Percentiles rank a stretch among this genome's conserved stretches.
phyloP scores from a whole-genome alignment of 257 asterid genomes.

The Vinca minor region DNA sequence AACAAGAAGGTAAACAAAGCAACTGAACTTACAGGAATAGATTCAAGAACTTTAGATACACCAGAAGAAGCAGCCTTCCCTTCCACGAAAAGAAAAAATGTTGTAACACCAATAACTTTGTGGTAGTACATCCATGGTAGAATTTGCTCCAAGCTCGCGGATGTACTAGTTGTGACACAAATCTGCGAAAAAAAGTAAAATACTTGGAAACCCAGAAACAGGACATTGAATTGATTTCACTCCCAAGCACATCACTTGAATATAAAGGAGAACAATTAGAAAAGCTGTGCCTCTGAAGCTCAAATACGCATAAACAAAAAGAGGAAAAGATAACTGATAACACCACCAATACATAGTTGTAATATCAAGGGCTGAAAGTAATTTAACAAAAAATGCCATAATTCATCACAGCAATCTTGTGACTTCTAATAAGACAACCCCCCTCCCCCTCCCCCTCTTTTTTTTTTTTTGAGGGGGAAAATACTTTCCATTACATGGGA shows the following conservation, averaged over 20 bases:
- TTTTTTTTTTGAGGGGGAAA: too few relatives aligned
- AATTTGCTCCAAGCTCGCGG: conserved; percentile 55
- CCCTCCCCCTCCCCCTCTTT: too few relatives aligned
- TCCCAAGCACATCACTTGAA: background rate
- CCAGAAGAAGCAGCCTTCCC: conserved; percentile 43
- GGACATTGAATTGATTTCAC: background rate
- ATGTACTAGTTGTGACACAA: conserved; percentile 52
- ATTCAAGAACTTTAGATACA: conserved; percentile 39
- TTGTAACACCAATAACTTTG: conserved; percentile 46
- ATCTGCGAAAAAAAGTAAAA: conserved; percentile 31
- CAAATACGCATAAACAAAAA: background rate
- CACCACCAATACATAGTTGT: background rate
- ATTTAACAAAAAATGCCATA: background rate
- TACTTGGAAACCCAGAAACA: background rate
- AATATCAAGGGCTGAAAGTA: background rate
- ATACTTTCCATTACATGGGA: too few relatives aligned
- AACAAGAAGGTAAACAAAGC: background rate
- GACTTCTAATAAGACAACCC: too few relatives aligned
- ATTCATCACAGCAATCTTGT: background rate
- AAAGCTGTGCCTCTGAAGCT: background rate
- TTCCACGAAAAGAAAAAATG: conserved; percentile 55
- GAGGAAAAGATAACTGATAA: background rate
- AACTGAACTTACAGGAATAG: conserved; percentile 45
- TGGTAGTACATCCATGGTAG: conserved; percentile 75
- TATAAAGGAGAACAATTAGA: conserved; percentile 3